Evolutionary conservation across 169 alveolate genomes (phyloP).

Genomic region (Babesia ovis): DNA sequence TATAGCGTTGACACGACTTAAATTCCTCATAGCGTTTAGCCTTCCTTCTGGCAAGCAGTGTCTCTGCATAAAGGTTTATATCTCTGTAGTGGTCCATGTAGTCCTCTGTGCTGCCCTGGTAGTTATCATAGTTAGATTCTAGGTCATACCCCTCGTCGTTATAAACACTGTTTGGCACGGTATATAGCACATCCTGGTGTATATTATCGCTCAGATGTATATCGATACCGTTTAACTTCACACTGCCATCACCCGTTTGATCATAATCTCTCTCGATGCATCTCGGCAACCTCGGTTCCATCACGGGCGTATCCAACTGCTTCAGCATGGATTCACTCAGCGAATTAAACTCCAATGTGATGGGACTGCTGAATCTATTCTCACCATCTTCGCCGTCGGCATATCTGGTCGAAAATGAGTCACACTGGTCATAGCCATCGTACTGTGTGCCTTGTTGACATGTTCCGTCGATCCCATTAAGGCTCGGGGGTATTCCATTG

Average conservation of each 20-base stretch:
- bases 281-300: not conserved
- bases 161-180: not conserved
- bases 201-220: not conserved
- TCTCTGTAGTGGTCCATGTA: no score
- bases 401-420: constrained; percentile 31
- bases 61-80: not conserved
- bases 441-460: not conserved
- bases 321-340: constrained; percentile 57
- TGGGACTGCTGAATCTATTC: not conserved
- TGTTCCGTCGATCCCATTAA: no score
- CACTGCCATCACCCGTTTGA: not conserved
- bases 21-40: not conserved
- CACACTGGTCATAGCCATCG: constrained; percentile 1
- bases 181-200: not conserved
- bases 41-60: not conserved
- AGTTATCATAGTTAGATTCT: not conserved
- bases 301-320: constrained; percentile 63
- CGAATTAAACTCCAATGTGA: constrained; percentile 31
- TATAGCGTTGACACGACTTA: not conserved
- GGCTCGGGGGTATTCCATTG: no score
- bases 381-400: constrained; percentile 24
- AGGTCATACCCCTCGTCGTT: not conserved
- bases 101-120: not conserved
- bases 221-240: not conserved
- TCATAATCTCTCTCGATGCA: not conserved